Evolutionary conservation across 257 asterid species (phyloP).

Genomic region (Sherardia arvensis): DNA sequence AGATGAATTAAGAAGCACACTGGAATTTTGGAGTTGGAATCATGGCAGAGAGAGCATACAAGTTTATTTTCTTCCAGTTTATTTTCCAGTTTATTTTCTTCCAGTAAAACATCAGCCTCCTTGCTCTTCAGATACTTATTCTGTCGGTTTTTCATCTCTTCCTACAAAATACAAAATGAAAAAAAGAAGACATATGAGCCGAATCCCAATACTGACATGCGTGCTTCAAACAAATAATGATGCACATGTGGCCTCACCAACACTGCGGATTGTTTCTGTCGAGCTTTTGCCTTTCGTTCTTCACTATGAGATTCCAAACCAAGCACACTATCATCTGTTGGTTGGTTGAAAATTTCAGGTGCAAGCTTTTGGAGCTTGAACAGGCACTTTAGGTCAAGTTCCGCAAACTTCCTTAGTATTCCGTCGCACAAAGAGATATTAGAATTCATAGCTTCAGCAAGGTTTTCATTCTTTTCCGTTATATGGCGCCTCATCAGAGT

Average conservation of each 20-base stretch:
- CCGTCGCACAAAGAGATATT: slow-evolving; percentile 43
- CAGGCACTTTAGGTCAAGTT: slow-evolving; percentile 71
- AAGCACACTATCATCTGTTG: too few species aligned
- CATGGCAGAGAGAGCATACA: slow-evolving; percentile 86
- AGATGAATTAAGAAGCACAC: slow-evolving; percentile 82
- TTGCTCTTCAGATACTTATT: slow-evolving; percentile 70
- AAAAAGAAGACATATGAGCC: slow-evolving; percentile 3
- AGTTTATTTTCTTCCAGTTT: too few species aligned
- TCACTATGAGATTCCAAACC: slow-evolving; percentile 52
- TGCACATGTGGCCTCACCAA: slow-evolving; percentile 41
- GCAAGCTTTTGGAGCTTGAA: slow-evolving; percentile 62
- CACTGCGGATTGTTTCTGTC: slow-evolving; percentile 92
- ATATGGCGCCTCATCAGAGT: slow-evolving; percentile 63
- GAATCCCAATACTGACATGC: too few species aligned
- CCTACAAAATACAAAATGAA: slow-evolving; percentile 42
- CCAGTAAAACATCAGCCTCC: slow-evolving; percentile 34
- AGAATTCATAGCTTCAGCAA: slow-evolving; percentile 66
- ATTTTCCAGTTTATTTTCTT: too few species aligned
- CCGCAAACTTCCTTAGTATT: slow-evolving; percentile 56
- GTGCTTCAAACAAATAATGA: neutral
- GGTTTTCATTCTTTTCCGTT: slow-evolving; percentile 44
- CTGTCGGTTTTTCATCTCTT: slow-evolving; percentile 79
- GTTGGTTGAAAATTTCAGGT: slow-evolving; percentile 54
- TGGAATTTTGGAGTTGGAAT: slow-evolving; percentile 56
- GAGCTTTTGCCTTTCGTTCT: slow-evolving; percentile 79